phyloP scores from a whole-genome alignment of 495 filamentous ascomycete species.

The Aspergillus sclerotiicarbonarius region DNA sequence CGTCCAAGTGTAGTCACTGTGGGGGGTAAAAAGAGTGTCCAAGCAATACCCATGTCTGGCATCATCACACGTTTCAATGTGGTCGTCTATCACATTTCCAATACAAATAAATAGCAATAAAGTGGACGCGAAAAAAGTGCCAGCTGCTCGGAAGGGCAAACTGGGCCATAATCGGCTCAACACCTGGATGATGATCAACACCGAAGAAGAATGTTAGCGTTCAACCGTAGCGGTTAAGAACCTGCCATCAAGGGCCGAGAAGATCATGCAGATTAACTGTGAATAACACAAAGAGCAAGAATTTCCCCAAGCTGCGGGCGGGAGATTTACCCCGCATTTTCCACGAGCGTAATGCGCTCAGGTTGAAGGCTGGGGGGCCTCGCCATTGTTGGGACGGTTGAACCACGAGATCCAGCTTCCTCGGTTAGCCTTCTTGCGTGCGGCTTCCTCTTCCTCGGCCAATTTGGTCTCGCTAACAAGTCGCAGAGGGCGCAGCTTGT shows the following conservation, averaged over 20 bases:
- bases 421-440: slow-evolving; percentile 58
- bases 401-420: slow-evolving; percentile 64
- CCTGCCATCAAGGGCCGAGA: neutral
- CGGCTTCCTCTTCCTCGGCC: slow-evolving; percentile 48
- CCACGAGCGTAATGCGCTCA: neutral
- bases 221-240: neutral
- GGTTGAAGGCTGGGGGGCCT: slow-evolving; percentile 8
- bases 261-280: neutral
- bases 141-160: neutral
- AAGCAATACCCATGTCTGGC: slow-evolving; percentile 1
- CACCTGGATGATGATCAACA: slow-evolving; percentile 7
- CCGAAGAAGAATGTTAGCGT: neutral
- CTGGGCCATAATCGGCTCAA: slow-evolving; percentile 5
- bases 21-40: neutral
- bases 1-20: neutral
- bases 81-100: slow-evolving; percentile 7
- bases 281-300: slow-evolving; percentile 3
- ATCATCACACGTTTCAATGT: slow-evolving; percentile 5
- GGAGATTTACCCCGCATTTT: neutral
- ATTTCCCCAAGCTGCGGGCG: neutral
- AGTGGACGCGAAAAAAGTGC: neutral
- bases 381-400: slow-evolving; percentile 32
- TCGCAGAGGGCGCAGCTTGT: slow-evolving; percentile 78
- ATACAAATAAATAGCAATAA: neutral
- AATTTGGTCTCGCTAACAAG: slow-evolving; percentile 61